phyloP scores from a whole-genome alignment of 2,329 filamentous ascomycete genomes.

The Colletotrichum musicola region DNA sequence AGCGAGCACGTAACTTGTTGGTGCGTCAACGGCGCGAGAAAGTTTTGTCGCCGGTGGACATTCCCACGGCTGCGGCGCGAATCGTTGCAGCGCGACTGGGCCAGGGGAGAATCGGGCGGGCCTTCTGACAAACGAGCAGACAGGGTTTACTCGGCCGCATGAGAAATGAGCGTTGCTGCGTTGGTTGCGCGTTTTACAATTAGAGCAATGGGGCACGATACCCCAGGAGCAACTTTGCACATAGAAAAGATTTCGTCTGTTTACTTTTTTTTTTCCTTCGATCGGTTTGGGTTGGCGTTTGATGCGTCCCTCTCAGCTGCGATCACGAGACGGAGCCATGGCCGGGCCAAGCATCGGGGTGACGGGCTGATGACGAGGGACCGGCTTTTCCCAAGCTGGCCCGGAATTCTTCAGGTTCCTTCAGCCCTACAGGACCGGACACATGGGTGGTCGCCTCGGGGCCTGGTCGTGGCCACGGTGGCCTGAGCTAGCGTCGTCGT shows the following conservation, averaged over 20 bases:
- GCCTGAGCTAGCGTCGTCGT: slow-evolving; percentile 13
- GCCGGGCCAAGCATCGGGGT: background rate
- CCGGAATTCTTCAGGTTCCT: background rate
- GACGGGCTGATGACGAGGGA: background rate
- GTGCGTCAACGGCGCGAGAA: background rate
- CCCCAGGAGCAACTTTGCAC: slow-evolving; percentile 1
- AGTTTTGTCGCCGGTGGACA: background rate
- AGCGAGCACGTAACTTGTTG: background rate
- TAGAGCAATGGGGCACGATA: slow-evolving; percentile 29
- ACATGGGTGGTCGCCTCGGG: slow-evolving; percentile 5
- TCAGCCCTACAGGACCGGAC: slow-evolving; percentile 29
- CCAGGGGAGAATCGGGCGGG: slow-evolving; percentile 9
- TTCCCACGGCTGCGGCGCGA: slow-evolving; percentile 14
- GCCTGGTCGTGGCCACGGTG: slow-evolving; percentile 9
- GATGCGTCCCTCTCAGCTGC: background rate
- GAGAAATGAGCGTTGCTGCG: slow-evolving; percentile 10
- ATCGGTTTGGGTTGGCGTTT: slow-evolving; percentile 4
- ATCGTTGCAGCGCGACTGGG: slow-evolving; percentile 8
- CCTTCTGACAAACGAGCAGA: slow-evolving; percentile 12
- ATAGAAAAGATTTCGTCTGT: slow-evolving; percentile 8
- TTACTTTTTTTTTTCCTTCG: too few species aligned
- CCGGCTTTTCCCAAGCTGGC: background rate
- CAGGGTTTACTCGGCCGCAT: slow-evolving; percentile 19
- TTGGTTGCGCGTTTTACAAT: slow-evolving; percentile 3
- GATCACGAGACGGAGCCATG: background rate